Evolutionary conservation across 2,329 filamentous ascomycete genomes (phyloP), one percentile per base, ranked within the genome.

Genomic region (Diplocarpon mali): DNA sequence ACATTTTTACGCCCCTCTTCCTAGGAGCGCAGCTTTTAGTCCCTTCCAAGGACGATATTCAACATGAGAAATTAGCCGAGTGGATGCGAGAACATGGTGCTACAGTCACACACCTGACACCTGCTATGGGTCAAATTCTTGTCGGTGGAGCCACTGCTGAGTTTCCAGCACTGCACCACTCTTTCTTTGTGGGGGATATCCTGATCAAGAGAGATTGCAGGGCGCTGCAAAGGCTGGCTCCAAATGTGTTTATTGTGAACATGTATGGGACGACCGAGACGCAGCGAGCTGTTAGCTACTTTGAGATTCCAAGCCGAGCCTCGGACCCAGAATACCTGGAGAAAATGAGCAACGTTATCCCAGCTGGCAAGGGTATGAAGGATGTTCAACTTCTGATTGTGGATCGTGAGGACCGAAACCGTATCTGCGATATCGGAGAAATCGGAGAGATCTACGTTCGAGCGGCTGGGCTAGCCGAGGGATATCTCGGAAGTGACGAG

Each of bases 51-150:
- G 88, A 95, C 51, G 80, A 88, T 55, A 96, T 96, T 48, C 76
- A 82, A 43, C 84, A 95, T 61, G 89, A 95, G 65, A 80, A 73
- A 56, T 70, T 95, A 12, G 82, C 82, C 4, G 87, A 94, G 59
- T 98, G 92, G 92, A 86, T 95, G 73, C 71, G 73, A 42, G 76
- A 82, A 42, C 76, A 84, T 59, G 67, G 73, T 44, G 78, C 84
- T 2, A 94, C 81, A 13, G 84, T 88, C 15, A 87, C 83, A 11
- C 92, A 96, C 64, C 67, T 96, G 32, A 98, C 92, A 1, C 92
- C 92, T 9, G 92, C 92, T 46, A 95, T 96, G 89, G 89, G 89
- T 44, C 86, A 95, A 57, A 92, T 96, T 49, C 69, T 96, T 2
- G 81, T 90, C n/a, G 89, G 88, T 35, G 86, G 85, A 53, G 84